These are phyloP conservation scores for Tylopilus sp. DNA, from an alignment of 1,284 basidiomycete genomes.

Conservation along the genomic window DNA sequence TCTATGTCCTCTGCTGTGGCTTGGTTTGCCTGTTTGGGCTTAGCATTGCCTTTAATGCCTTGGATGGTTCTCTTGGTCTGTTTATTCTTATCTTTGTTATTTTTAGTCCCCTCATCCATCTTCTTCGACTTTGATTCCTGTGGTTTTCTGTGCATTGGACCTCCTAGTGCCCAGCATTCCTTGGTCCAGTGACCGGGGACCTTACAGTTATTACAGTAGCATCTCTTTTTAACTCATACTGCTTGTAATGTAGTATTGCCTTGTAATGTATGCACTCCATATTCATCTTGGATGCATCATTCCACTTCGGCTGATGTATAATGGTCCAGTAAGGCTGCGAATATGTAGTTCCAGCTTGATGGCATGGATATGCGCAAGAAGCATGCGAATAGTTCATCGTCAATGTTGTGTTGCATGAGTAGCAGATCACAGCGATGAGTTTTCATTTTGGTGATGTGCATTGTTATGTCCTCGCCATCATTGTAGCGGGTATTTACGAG, in stretches of 20 bases:
- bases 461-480: neutral
- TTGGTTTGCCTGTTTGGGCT: neutral
- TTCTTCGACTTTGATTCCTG: too few relatives aligned
- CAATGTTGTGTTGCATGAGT: neutral
- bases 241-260: neutral
- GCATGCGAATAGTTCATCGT: neutral
- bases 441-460: neutral
- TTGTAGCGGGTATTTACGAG: neutral
- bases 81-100: neutral
- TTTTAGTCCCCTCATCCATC: neutral
- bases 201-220: neutral
- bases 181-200: neutral
- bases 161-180: too few relatives aligned
- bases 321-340: neutral
- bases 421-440: neutral
- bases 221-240: neutral
- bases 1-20: neutral
- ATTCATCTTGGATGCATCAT: slow-evolving; percentile 4
- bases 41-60: neutral
- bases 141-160: neutral
- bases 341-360: slow-evolving; percentile 13
- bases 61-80: neutral
- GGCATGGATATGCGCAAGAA: slow-evolving; percentile 25
- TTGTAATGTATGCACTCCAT: neutral
- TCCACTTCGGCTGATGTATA: slow-evolving; percentile 15